Percentiles rank a stretch among this genome's conserved stretches.
phyloP scores from a whole-genome alignment of 805 yeast species.

The Hanseniaspora guilliermondii region DNA sequence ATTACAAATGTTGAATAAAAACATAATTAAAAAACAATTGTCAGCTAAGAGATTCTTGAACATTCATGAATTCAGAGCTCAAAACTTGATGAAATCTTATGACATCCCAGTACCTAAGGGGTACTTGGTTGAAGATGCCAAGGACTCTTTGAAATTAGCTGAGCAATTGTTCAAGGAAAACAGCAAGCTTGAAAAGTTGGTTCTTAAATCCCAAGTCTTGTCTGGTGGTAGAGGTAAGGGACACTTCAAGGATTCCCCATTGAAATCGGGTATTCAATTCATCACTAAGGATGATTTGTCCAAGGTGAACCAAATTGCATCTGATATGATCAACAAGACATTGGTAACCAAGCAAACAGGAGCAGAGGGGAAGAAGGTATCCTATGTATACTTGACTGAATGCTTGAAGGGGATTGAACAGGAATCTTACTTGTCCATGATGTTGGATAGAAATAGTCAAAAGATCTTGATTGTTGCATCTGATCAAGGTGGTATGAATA shows the following conservation, averaged over 20 bases:
- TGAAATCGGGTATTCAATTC: constrained; percentile 92
- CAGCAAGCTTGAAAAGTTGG: constrained; percentile 60
- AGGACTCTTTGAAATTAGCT: constrained; percentile 73
- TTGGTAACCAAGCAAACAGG: constrained; percentile 97
- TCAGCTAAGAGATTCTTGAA: constrained; percentile 56
- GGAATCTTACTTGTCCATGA: constrained; percentile 89
- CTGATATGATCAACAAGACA: constrained; percentile 82
- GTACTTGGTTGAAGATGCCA: constrained; percentile 80
- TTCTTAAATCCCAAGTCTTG: constrained; percentile 94
- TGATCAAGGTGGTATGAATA: constrained; percentile 98
- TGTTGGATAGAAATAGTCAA: constrained; percentile 87
- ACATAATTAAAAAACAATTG: not conserved
- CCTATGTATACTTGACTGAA: constrained; percentile 91
- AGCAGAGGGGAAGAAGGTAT: constrained; percentile 89
- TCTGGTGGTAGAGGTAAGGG: constrained; percentile 99
- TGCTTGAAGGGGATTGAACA: constrained; percentile 62
- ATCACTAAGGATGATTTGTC: constrained; percentile 67
- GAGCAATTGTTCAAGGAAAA: constrained; percentile 35
- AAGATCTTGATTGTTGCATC: constrained; percentile 90
- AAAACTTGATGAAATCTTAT: constrained; percentile 66
- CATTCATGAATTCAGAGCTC: constrained; percentile 92
- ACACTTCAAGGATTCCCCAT: constrained; percentile 76
- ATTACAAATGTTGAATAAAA: constrained; percentile 5
- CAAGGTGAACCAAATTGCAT: constrained; percentile 52
- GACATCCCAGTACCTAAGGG: constrained; percentile 90